A percentile compares a stretch with the other conserved stretches of the same genome.
phyloP scores from a whole-genome alignment of 225 moss, liverwort and hornwort genomes.

The Rhytidiadelphus loreus region DNA sequence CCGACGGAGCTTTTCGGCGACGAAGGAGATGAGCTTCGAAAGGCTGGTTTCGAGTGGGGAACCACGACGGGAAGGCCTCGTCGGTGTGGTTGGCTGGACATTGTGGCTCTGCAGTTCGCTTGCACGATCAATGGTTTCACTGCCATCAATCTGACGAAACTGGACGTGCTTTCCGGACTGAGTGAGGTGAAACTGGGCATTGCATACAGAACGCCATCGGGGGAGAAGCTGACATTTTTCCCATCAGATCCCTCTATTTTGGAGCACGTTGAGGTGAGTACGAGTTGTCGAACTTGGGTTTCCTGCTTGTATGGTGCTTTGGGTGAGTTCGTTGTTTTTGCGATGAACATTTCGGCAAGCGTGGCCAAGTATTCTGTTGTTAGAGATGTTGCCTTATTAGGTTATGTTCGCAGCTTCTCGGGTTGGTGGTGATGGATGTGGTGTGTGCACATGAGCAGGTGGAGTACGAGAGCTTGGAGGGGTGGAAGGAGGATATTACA shows the following conservation, averaged over 20 bases:
- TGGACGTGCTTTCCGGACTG: constrained; percentile 85
- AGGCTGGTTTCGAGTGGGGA: constrained; percentile 88
- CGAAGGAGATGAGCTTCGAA: constrained; percentile 62
- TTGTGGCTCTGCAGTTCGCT: constrained; percentile 75
- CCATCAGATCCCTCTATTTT: constrained; percentile 74
- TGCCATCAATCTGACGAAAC: constrained; percentile 85
- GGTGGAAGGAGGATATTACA: constrained; percentile 82
- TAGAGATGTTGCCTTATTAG: background rate
- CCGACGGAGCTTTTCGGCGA: constrained; percentile 87
- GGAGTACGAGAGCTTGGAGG: constrained; percentile 69
- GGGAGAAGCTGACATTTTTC: constrained; percentile 48
- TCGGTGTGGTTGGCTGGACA: constrained; percentile 95
- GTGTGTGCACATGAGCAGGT: constrained; percentile 32
- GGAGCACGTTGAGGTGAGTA: constrained; percentile 72
- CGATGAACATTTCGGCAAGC: background rate
- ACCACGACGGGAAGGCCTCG: constrained; percentile 96
- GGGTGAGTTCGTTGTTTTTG: background rate
- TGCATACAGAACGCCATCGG: constrained; percentile 48
- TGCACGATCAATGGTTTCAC: constrained; percentile 95
- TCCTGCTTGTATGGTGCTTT: background rate
- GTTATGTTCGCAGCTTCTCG: background rate
- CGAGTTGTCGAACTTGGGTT: background rate
- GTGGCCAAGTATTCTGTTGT: background rate
- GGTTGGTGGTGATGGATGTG: background rate
- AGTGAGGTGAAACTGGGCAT: constrained; percentile 61